Base-by-base conservation (phyloP, 768 basidiomycete genomes). In the Rhizopogon salebrosus region DNA sequence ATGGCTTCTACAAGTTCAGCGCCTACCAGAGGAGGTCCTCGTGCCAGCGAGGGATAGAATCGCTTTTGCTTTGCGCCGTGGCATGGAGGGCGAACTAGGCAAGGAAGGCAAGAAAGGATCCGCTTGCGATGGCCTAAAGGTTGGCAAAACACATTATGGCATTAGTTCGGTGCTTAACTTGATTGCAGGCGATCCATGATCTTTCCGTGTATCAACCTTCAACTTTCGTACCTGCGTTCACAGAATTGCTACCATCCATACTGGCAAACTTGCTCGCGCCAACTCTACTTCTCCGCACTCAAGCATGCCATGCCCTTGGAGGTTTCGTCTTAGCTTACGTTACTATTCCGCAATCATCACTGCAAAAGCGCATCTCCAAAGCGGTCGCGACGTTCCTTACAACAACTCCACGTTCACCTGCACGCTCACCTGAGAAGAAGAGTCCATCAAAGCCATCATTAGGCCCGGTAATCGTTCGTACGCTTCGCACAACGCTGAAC, bases 51-150 rank as follows among this genome's bases (percentile, higher is more conserved):
- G 76, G 6, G 80, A 83, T 58, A 77, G 84, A 23, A 89, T 93
- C 31, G 77, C 84, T 2, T 82, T 80, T 53, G 87, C 87, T 3
- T 63, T 92, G 18, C 77, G 82, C 48, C 83, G 90, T 40, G 91
- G 85, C 23, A 78, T 93, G 54, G 86, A 88, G 51, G 91, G 91
- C 6, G 86, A 92, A 56, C 78, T 92, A 13, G 91, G 91, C 5
- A 89, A 89, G 64, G 91, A 93, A 65, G 91, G 91, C 9, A 92
- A 92, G 73, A 92, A 90, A 61, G 91, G 91, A 0, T 82, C 90
- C 4, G 78, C 76, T 1, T 85, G 78, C 31, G 90, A 93, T 65
- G 88, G 87, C 20, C 75, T 91, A 41, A 89, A 84, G 78, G 90
- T 85, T 63, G 59, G 68, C 64, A 16, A 39, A 38, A 35, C n/a